Conservation (phyloP, 306 rosid species). For the Leucaena leucocephala region DNA sequence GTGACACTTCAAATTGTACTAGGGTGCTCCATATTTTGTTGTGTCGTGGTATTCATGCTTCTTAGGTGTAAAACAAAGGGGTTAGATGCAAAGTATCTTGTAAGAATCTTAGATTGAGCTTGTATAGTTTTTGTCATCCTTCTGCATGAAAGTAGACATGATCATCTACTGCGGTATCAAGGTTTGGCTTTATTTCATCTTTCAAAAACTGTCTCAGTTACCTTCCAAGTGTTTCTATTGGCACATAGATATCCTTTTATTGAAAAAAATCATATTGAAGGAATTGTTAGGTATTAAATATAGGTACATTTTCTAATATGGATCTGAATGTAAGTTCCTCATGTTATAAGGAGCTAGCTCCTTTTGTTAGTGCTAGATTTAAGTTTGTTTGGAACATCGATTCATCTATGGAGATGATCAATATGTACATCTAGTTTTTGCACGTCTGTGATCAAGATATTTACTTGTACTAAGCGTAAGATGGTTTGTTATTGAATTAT, state of each 20-base stretch:
- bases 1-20: not conserved
- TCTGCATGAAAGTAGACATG: not conserved
- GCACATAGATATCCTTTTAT: too few species aligned
- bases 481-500: not conserved
- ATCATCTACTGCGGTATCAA: not conserved
- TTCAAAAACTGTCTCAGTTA: not conserved
- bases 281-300: too few species aligned
- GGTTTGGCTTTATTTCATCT: not conserved
- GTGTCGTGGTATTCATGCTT: not conserved
- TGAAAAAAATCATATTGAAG: too few species aligned
- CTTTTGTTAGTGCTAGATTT: too few species aligned
- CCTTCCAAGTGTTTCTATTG: not conserved
- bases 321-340: too few species aligned
- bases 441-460: not conserved
- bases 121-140: constrained; percentile 33
- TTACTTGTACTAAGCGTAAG: not conserved
- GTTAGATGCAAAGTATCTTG: constrained; percentile 26
- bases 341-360: too few species aligned
- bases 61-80: constrained; percentile 24
- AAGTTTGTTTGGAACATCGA: not conserved
- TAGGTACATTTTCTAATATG: too few species aligned
- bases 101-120: constrained; percentile 20
- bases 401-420: not conserved
- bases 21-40: not conserved
- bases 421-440: not conserved